phyloP scores from a whole-genome alignment of 2,329 filamentous ascomycete genomes.

The Claviceps spartinae region DNA sequence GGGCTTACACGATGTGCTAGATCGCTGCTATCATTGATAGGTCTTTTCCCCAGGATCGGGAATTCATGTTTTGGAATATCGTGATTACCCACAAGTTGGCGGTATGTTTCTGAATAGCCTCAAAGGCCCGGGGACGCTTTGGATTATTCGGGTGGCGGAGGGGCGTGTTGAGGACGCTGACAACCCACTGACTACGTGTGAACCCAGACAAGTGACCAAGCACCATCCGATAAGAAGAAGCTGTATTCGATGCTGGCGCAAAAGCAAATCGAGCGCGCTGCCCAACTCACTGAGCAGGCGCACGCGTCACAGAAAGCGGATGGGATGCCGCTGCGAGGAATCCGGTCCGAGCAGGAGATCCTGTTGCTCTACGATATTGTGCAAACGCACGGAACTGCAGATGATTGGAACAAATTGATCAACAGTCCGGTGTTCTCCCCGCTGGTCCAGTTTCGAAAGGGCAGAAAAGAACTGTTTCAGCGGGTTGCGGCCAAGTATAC shows the following conservation, averaged over 20 bases:
- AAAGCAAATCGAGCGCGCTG: conserved; percentile 37
- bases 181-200: conserved; percentile 1
- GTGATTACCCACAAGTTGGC: conserved; percentile 38
- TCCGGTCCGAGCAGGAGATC: conserved; percentile 36
- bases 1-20: conserved; percentile 16
- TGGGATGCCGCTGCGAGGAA: conserved; percentile 13
- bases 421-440: conserved; percentile 27
- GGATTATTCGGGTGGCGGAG: too few relatives aligned
- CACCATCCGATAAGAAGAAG: conserved; percentile 33
- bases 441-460: conserved; percentile 28
- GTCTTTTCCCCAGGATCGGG: conserved; percentile 33
- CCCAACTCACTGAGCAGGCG: conserved; percentile 28
- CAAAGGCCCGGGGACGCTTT: too few relatives aligned
- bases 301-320: conserved; percentile 9
- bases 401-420: conserved; percentile 27
- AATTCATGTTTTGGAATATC: conserved; percentile 42
- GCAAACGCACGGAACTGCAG: conserved; percentile 26
- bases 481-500: conserved; percentile 26
- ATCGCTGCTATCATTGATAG: conserved; percentile 41
- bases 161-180: too few relatives aligned
- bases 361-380: conserved; percentile 35
- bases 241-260: conserved; percentile 37
- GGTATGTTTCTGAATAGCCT: conserved; percentile 20
- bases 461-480: conserved; percentile 33
- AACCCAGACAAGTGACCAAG: conserved; percentile 30